These are phyloP conservation scores for Juglanconis sp. DNA, from an alignment of 2,329 filamentous ascomycete species.

Conservation along the genomic window DNA sequence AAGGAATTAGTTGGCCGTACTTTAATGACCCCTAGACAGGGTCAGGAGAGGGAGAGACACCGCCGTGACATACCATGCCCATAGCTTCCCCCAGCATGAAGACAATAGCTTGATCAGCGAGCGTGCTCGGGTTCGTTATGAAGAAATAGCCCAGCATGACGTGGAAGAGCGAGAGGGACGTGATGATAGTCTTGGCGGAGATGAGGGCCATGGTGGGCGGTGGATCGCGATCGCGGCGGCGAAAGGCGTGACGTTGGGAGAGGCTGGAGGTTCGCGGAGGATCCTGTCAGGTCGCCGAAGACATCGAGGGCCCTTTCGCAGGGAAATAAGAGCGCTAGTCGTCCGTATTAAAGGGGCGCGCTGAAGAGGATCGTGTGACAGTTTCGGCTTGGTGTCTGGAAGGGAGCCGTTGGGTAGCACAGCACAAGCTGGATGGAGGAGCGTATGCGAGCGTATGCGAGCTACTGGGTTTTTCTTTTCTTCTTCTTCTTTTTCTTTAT, in stretches of 20 bases:
- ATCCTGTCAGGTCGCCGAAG: no score
- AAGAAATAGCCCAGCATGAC: constrained; percentile 81
- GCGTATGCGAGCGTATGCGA: no score
- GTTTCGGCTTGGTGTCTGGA: no score
- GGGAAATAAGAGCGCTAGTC: no score
- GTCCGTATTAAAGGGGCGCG: no score
- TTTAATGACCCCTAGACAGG: neutral
- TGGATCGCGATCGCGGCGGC: neutral
- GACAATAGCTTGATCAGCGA: constrained; percentile 78
- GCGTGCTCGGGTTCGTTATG: constrained; percentile 65
- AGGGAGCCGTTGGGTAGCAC: no score
- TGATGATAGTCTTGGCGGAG: constrained; percentile 76
- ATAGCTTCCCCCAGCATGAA: constrained; percentile 80
- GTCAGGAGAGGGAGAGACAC: neutral
- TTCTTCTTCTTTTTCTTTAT: no score
- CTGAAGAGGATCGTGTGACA: no score
- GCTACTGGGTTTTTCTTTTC: no score
- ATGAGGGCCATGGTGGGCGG: constrained; percentile 69
- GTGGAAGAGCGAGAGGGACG: constrained; percentile 79
- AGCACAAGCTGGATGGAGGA: no score
- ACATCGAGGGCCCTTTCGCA: no score
- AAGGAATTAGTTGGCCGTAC: neutral
- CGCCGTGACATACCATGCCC: constrained; percentile 60
- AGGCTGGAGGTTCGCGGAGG: no score
- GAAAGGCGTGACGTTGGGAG: neutral